phyloP scores from a whole-genome alignment of 2,329 filamentous ascomycete species.

The Penicillium sp. region DNA sequence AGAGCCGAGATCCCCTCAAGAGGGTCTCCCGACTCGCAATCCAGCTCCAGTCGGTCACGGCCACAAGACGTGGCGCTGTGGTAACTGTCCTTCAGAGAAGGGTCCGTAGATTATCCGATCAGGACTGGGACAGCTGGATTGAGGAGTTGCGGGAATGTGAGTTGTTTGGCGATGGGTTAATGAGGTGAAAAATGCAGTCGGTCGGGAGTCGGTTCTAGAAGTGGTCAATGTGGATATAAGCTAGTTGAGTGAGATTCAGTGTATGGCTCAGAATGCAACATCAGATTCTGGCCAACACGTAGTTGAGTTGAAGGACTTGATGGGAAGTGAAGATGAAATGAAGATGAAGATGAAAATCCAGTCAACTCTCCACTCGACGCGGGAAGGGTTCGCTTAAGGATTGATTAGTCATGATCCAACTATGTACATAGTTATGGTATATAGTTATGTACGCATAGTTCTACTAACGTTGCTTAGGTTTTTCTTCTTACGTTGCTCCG shows the following conservation, averaged over 20 bases:
- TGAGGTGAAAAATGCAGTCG: constrained; percentile 63
- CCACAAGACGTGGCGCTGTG: constrained; percentile 41
- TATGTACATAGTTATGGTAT: too few relatives aligned
- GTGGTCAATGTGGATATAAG: background rate
- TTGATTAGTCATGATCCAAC: background rate
- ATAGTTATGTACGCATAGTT: too few relatives aligned
- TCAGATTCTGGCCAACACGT: background rate
- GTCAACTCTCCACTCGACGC: background rate
- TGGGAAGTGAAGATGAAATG: background rate
- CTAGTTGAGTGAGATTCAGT: background rate
- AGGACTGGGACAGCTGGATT: constrained; percentile 35
- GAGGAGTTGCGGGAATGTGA: constrained; percentile 25
- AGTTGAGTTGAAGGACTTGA: background rate
- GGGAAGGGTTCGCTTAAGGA: background rate
- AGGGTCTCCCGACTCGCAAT: constrained; percentile 22
- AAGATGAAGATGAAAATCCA: background rate
- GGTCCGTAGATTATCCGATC: constrained; percentile 24
- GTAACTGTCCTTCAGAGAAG: constrained; percentile 31
- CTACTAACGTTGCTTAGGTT: too few relatives aligned
- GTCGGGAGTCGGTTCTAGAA: background rate
- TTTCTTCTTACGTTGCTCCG: too few relatives aligned
- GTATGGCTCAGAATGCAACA: background rate
- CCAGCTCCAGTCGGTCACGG: constrained; percentile 41
- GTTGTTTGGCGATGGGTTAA: constrained; percentile 60
- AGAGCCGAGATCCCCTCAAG: constrained; percentile 8